These are phyloP conservation scores for Sphenostylis stenocarpa DNA, from an alignment of 306 rosid species.

Conservation along the genomic window DNA sequence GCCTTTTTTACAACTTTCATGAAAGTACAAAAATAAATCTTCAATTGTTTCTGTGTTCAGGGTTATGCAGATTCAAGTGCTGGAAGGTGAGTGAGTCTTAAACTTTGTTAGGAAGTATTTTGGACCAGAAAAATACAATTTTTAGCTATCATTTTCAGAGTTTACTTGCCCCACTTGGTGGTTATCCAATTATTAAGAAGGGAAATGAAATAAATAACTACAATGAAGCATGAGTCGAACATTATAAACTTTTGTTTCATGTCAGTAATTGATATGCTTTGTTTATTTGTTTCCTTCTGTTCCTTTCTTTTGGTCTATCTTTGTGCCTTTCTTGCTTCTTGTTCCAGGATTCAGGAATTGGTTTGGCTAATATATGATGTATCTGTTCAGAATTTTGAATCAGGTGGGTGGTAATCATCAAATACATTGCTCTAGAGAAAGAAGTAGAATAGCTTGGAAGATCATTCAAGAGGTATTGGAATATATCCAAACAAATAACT, in stretches of 20 bases:
- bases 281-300: slow-evolving; percentile 9
- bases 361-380: slow-evolving; percentile 35
- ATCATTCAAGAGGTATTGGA: slow-evolving; percentile 57
- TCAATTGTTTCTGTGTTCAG: slow-evolving; percentile 36
- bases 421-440: slow-evolving; percentile 61
- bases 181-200: slow-evolving; percentile 7
- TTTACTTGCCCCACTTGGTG: background rate
- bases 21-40: background rate
- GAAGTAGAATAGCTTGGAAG: slow-evolving; percentile 58
- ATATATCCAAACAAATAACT: slow-evolving; percentile 3
- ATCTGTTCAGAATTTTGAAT: slow-evolving; percentile 38
- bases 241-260: background rate
- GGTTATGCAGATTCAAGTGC: slow-evolving; percentile 27
- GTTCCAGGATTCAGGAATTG: slow-evolving; percentile 21
- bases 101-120: slow-evolving; percentile 1
- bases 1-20: background rate
- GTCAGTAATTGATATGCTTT: slow-evolving; percentile 1
- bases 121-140: background rate
- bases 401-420: slow-evolving; percentile 40
- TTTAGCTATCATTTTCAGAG: slow-evolving; percentile 8
- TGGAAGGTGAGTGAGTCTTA: slow-evolving; percentile 40
- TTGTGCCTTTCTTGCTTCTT: slow-evolving; percentile 24
- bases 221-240: background rate
- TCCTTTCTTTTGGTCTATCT: slow-evolving; percentile 9
- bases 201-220: background rate